Evolutionary conservation across 1,139 yeast species (phyloP).

Genomic region (Yarrowia galli): DNA sequence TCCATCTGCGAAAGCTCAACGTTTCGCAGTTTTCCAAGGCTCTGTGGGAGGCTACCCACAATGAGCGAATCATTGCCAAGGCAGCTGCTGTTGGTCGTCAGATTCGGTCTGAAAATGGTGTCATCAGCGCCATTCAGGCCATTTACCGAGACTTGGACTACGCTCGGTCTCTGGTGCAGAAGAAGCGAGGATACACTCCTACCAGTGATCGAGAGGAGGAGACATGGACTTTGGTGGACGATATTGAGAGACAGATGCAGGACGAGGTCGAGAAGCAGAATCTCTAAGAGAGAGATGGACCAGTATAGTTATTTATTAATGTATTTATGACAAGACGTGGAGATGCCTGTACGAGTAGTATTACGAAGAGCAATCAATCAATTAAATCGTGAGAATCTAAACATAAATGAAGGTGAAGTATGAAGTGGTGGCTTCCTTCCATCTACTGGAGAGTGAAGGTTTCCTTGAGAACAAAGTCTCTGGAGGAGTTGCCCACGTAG

Average conservation of each 20-base stretch:
- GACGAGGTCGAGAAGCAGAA: slow-evolving; percentile 30
- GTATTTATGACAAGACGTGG: slow-evolving; percentile 6
- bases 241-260: slow-evolving; percentile 37
- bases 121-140: slow-evolving; percentile 71
- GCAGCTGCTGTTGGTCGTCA: slow-evolving; percentile 68
- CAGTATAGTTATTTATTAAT: not conserved
- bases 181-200: slow-evolving; percentile 37
- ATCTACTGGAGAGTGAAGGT: not conserved
- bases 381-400: not conserved
- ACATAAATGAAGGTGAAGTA: no score
- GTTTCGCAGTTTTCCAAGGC: slow-evolving; percentile 70
- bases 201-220: slow-evolving; percentile 29
- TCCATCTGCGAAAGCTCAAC: slow-evolving; percentile 72
- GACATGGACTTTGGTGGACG: slow-evolving; percentile 36
- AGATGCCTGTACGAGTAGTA: no score
- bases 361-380: not conserved
- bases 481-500: not conserved
- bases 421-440: no score
- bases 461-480: not conserved
- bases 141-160: slow-evolving; percentile 84
- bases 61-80: slow-evolving; percentile 67
- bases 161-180: slow-evolving; percentile 54
- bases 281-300: not conserved
- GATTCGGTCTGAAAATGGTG: slow-evolving; percentile 79
- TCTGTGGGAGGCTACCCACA: slow-evolving; percentile 68